Evolutionary conservation across 2,329 filamentous ascomycete species (phyloP), one percentile per base, ranked within the genome.

Genomic region (Sclerotinia nivalis): DNA sequence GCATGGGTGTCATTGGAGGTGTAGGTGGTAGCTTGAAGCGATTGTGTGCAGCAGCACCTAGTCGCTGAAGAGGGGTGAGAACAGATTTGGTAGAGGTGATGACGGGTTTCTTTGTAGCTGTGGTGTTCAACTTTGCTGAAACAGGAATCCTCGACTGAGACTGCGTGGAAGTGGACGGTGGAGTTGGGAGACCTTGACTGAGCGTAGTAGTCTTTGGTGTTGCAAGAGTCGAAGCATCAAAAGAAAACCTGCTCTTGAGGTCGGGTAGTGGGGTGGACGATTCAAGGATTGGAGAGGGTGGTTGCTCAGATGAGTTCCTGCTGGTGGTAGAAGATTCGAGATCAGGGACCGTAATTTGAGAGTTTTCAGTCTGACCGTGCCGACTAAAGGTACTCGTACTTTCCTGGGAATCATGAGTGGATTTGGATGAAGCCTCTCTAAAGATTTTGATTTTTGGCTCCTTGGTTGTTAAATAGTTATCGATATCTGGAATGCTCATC

Each of bases 401-500:
- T 47, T 52, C 60, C 22, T 72, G 55, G 52, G 60, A 59, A 34
- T 12, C 22, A 40, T 13, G 20, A 52, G 31, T 65, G 28, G 43
- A 34, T 47, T 61, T 61, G 6, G 34, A 22, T 40, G 47, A 54
- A 59, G 62, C 43, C 15, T 61, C 55, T 64, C 49, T 68, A 54
- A 75, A 77, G 20, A 77, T 68, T n/a, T 54, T 56, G 22, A 78
- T 62, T 70, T 77, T 78, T 68, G 71, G 71, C 9, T 64, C 40
- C 25, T 65, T 52, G 25, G 54, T 70, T 55, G 56, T 69, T 37
- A 54, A 52, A 52, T 73, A 75, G 34, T 72, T 71, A 49, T 74
- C 75, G 43, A 72, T 62, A 72, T 84, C 81, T 12, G 81, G 79
- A 52, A 85, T 76, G 66, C 79, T 80, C 5, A 82, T 77, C 79